Conservation (phyloP, 2,329 filamentous ascomycete genomes). For the Alternaria postmessia region DNA sequence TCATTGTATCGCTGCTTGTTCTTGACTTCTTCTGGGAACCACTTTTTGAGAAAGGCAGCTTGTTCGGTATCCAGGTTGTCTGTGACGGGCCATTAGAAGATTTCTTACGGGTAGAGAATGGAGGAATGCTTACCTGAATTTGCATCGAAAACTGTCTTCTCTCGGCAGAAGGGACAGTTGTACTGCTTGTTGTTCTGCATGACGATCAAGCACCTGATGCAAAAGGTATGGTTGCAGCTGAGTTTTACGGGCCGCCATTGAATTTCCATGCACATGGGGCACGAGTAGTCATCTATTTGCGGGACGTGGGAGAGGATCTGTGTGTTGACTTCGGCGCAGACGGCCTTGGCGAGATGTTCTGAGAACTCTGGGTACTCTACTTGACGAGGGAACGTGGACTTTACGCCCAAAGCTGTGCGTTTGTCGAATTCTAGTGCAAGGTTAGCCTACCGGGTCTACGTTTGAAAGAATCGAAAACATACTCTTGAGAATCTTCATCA, state of each 20-base stretch:
- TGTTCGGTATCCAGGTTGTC: constrained; percentile 75
- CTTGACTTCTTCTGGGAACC: constrained; percentile 78
- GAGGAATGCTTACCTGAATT: constrained; percentile 63
- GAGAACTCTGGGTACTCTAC: constrained; percentile 66
- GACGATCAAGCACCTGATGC: constrained; percentile 82
- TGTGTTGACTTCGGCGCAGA: constrained; percentile 76
- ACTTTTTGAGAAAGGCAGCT: constrained; percentile 73
- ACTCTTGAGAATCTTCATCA: constrained; percentile 88
- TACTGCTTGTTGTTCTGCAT: constrained; percentile 75
- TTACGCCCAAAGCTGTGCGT: constrained; percentile 76
- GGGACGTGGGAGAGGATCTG: constrained; percentile 78
- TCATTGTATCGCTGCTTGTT: constrained; percentile 72
- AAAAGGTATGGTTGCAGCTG: constrained; percentile 79
- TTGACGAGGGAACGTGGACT: constrained; percentile 66
- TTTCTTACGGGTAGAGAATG: not conserved
- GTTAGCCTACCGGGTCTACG: not conserved
- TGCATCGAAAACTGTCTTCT: constrained; percentile 74
- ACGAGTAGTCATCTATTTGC: constrained; percentile 83
- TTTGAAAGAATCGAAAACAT: constrained; percentile 30
- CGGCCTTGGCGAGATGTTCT: constrained; percentile 74
- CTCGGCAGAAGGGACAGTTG: constrained; percentile 79
- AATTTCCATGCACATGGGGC: constrained; percentile 80
- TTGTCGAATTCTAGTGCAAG: constrained; percentile 78
- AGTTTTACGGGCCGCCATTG: constrained; percentile 84
- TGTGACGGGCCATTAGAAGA: constrained; percentile 34